These are phyloP conservation scores for Datura wrightii DNA, from an alignment of 257 asterid species.

Conservation along the genomic window DNA sequence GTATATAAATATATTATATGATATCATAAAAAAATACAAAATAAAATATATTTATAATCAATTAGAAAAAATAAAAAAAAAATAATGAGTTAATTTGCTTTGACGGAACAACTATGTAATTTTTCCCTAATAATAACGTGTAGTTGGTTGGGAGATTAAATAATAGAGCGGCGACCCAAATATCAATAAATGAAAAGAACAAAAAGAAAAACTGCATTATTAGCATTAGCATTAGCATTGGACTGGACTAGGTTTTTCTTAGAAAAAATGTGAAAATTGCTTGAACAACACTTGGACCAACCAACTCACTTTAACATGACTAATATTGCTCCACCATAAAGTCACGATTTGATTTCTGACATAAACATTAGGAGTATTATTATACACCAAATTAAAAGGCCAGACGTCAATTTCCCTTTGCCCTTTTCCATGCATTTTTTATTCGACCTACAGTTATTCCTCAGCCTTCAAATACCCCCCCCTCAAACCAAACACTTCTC, in stretches of 20 bases:
- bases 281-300: conserved; percentile 31
- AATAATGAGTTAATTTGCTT: too few species aligned
- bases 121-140: background rate
- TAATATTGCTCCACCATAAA: conserved; percentile 33
- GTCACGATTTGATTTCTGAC: conserved; percentile 25
- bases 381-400: conserved; percentile 30
- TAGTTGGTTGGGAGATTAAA: background rate
- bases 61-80: too few species aligned
- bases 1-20: too few species aligned
- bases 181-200: background rate
- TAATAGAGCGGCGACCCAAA: background rate
- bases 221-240: background rate
- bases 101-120: too few species aligned
- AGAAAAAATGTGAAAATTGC: background rate
- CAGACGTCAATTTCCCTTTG: conserved; percentile 38
- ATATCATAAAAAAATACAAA: too few species aligned
- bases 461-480: conserved; percentile 30
- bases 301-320: conserved; percentile 28
- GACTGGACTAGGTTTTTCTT: background rate
- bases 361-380: background rate
- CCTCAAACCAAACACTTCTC: background rate
- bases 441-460: conserved; percentile 29
- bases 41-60: too few species aligned
- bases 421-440: conserved; percentile 33
- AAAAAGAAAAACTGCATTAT: too few species aligned